Conservation (phyloP, 306 rosid genomes). For the Clitoria ternatea region DNA sequence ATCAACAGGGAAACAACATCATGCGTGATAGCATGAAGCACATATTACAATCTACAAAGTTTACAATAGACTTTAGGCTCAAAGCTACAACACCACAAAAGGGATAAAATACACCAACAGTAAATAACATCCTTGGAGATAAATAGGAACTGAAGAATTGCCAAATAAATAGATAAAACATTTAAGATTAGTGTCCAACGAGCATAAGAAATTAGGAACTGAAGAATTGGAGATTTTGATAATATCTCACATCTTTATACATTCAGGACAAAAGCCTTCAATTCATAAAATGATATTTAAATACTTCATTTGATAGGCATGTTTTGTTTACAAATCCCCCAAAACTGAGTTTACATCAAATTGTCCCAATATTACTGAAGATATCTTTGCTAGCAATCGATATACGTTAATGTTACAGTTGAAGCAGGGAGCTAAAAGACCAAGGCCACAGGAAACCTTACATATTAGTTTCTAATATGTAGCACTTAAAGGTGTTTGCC, state of each 20-base stretch:
- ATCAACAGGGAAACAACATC: not conserved
- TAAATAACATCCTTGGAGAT: not conserved
- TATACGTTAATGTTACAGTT: not conserved
- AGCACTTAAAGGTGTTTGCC: not conserved
- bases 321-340: not conserved
- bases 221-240: conserved; percentile 13
- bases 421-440: conserved; percentile 14
- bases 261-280: not conserved
- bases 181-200: not conserved
- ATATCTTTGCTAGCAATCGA: not conserved
- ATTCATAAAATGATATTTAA: not conserved
- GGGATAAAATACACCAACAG: not conserved
- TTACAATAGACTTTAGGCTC: not conserved
- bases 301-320: conserved; percentile 12
- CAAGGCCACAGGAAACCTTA: not conserved
- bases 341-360: conserved; percentile 5
- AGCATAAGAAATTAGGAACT: not conserved
- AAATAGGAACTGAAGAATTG: not conserved
- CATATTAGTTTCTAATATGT: not conserved
- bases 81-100: not conserved
- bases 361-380: not conserved
- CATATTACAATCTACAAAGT: not conserved
- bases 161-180: not conserved
- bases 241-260: not conserved
- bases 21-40: not conserved